phyloP scores from a whole-genome alignment of 164 flowering plant species.

The Euptelea pleiosperma region DNA sequence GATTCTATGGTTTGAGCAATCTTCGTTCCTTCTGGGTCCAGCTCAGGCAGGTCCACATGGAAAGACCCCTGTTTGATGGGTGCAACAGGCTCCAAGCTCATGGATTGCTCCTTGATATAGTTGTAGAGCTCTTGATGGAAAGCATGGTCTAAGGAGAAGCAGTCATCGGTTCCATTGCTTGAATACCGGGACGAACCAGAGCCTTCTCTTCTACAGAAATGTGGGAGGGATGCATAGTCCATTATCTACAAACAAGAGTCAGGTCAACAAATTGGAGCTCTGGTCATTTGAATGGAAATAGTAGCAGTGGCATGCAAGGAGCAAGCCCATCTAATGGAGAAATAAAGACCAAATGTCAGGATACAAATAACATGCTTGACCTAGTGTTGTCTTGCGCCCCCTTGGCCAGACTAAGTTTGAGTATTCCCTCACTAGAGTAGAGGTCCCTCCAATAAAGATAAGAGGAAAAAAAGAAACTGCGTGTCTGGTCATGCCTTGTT shows the following conservation, averaged over 20 bases:
- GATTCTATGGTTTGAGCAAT: conserved; percentile 63
- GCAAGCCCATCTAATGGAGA: background rate
- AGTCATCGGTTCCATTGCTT: conserved; percentile 31
- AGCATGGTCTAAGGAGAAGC: conserved; percentile 68
- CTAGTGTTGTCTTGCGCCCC: no score
- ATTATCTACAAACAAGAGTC: conserved; percentile 46
- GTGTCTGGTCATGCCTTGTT: no score
- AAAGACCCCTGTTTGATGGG: conserved; percentile 68
- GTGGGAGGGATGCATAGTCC: conserved; percentile 71
- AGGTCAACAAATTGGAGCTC: background rate
- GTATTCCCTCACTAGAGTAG: no score
- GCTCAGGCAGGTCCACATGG: conserved; percentile 67
- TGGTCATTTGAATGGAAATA: no score
- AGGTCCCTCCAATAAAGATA: no score
- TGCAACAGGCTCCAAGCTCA: conserved; percentile 14
- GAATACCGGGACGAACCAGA: conserved; percentile 60
- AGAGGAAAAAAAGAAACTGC: no score
- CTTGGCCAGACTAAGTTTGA: no score
- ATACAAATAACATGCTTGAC: background rate
- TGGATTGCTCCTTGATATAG: conserved; percentile 55
- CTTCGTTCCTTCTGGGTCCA: conserved; percentile 42
- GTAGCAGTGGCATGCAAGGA: no score
- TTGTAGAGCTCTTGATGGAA: conserved; percentile 77
- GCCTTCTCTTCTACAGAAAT: conserved; percentile 63
- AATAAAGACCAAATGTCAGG: background rate